Evolutionary conservation across 768 basidiomycete genomes (phyloP).

Genomic region (Lyophyllum semitale): DNA sequence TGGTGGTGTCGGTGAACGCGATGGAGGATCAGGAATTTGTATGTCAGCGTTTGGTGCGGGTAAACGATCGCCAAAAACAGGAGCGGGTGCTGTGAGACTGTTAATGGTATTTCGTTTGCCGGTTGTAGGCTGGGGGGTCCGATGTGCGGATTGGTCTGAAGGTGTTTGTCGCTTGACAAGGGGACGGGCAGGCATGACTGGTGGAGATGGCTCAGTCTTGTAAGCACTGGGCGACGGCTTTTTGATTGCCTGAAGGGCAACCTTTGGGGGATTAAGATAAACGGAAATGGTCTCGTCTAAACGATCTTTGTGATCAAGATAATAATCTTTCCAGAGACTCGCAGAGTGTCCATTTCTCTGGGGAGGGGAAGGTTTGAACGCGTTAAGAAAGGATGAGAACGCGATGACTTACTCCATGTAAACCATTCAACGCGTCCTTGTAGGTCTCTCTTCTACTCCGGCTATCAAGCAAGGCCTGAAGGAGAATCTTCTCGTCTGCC

Average conservation of each 20-base stretch:
- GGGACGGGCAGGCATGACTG: constrained; percentile 23
- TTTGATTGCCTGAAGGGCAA: constrained; percentile 34
- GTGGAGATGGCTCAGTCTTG: constrained; percentile 32
- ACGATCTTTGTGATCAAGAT: constrained; percentile 66
- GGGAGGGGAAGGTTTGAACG: constrained; percentile 15
- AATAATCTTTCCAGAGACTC: constrained; percentile 80
- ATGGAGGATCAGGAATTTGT: constrained; percentile 62
- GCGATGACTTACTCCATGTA: constrained; percentile 58
- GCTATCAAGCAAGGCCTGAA: constrained; percentile 47
- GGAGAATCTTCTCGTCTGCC: constrained; percentile 61
- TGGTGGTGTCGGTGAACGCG: constrained; percentile 72
- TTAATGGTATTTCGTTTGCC: constrained; percentile 56
- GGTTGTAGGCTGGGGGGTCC: constrained; percentile 21
- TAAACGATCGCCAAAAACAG: constrained; percentile 47
- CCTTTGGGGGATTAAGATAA: constrained; percentile 28
- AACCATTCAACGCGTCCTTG: constrained; percentile 64
- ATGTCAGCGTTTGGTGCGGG: constrained; percentile 65
- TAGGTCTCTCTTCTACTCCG: constrained; percentile 49
- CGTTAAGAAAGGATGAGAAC: constrained; percentile 6
- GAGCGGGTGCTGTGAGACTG: constrained; percentile 55
- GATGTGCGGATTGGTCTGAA: constrained; percentile 23
- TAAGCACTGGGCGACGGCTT: constrained; percentile 41
- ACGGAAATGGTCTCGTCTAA: constrained; percentile 50
- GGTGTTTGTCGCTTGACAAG: constrained; percentile 28
- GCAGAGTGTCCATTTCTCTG: constrained; percentile 55